Conservation (phyloP, 148 eudicot species). For the Cornus kousa region DNA sequence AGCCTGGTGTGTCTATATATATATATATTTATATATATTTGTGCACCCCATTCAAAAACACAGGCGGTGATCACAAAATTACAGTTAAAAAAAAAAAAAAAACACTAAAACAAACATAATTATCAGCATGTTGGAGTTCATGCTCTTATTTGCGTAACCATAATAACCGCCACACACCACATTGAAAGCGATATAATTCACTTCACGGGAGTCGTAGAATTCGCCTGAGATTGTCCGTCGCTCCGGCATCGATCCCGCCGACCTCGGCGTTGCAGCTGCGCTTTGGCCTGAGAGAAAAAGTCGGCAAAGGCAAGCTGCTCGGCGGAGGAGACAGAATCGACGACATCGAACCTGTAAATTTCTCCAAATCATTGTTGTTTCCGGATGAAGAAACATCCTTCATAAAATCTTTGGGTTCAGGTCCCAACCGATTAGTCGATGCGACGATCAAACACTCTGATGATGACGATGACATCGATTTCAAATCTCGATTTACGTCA, state of each 20-base stretch:
- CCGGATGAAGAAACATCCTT: constrained; percentile 20
- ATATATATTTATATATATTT: too few relatives aligned
- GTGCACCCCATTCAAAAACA: constrained; percentile 8
- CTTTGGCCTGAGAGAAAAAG: constrained; percentile 58
- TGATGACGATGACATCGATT: neutral
- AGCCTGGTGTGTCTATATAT: too few relatives aligned
- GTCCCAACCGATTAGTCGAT: constrained; percentile 16
- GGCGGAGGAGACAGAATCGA: constrained; percentile 68
- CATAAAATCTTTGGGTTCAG: constrained; percentile 38
- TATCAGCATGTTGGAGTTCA: neutral
- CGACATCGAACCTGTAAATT: constrained; percentile 26
- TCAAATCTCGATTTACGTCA: neutral
- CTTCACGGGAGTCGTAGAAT: constrained; percentile 53
- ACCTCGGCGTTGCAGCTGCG: constrained; percentile 49
- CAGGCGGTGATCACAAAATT: constrained; percentile 11
- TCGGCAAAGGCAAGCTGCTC: constrained; percentile 85
- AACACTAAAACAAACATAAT: too few relatives aligned
- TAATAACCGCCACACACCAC: too few relatives aligned
- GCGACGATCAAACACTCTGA: neutral
- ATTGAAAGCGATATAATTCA: constrained; percentile 13
- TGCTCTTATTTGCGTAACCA: neutral
- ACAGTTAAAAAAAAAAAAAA: too few relatives aligned
- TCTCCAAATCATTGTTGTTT: neutral
- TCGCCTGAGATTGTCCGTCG: constrained; percentile 51
- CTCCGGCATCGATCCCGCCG: constrained; percentile 37